A percentile compares a stretch with the other conserved stretches of the same genome.
Conservation (phyloP, 2,329 filamentous ascomycete species). For the Aspergillus proliferans region DNA sequence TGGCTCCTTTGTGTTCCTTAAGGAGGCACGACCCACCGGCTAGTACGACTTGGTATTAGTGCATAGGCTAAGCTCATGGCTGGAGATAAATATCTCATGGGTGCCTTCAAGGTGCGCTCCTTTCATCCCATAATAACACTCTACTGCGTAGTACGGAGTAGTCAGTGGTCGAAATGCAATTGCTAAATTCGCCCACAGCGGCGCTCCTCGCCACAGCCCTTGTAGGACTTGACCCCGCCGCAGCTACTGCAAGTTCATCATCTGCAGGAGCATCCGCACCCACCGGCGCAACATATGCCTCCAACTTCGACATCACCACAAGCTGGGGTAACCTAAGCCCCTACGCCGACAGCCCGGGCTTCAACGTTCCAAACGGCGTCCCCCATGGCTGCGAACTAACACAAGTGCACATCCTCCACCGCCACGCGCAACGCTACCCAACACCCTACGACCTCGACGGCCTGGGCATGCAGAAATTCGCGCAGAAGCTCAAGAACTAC, state of each 20-base stretch:
- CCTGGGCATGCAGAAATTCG: constrained; percentile 44
- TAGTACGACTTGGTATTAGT: no score
- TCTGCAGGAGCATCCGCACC: constrained; percentile 9
- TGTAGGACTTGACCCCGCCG: background rate
- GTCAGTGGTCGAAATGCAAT: no score
- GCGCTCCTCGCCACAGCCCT: no score
- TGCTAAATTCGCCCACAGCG: no score
- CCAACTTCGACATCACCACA: constrained; percentile 26
- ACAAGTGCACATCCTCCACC: constrained; percentile 49
- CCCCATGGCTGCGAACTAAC: constrained; percentile 52
- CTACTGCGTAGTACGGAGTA: no score
- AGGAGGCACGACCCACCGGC: no score
- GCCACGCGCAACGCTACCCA: constrained; percentile 51
- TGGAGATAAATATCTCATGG: no score
- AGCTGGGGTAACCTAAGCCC: constrained; percentile 28
- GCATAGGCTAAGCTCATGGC: no score
- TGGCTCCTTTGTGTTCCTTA: no score
- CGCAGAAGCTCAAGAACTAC: constrained; percentile 44
- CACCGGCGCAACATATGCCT: constrained; percentile 19
- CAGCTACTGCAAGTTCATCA: background rate
- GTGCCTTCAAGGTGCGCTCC: no score
- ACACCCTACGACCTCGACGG: constrained; percentile 45
- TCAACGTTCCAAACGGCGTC: constrained; percentile 35
- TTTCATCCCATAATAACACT: no score
- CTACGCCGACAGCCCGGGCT: constrained; percentile 20